Conservation (phyloP, 805 yeast genomes). For the Saccharomycopsis fermentans region DNA sequence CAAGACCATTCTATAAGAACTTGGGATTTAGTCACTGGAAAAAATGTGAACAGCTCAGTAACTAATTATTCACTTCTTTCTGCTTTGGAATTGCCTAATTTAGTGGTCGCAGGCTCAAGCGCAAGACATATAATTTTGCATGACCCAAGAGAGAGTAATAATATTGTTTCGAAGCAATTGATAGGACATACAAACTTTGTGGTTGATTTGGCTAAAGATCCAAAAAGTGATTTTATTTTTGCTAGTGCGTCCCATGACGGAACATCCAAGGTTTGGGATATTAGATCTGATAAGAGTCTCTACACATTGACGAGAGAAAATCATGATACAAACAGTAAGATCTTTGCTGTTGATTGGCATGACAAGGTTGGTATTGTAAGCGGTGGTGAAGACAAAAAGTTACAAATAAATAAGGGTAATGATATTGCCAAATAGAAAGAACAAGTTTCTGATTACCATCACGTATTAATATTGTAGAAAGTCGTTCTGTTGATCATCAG, state of each 20-base stretch:
- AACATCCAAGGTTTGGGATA: conserved; percentile 90
- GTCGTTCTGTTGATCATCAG: not conserved
- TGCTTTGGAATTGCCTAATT: conserved; percentile 55
- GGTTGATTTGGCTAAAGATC: conserved; percentile 62
- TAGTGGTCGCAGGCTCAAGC: conserved; percentile 88
- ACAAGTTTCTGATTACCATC: too few relatives aligned
- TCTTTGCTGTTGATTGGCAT: conserved; percentile 84
- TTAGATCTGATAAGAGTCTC: conserved; percentile 73
- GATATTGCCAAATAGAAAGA: not conserved
- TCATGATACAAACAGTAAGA: conserved; percentile 42
- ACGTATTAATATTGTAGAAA: too few relatives aligned
- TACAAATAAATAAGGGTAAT: conserved; percentile 57
- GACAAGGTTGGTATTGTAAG: conserved; percentile 69
- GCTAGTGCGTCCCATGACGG: conserved; percentile 96
- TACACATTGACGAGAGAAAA: conserved; percentile 73
- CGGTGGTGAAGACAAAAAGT: conserved; percentile 90
- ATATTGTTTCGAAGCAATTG: conserved; percentile 58
- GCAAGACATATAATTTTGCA: conserved; percentile 95
- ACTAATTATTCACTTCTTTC: conserved; percentile 82
- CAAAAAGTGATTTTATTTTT: conserved; percentile 71
- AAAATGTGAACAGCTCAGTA: conserved; percentile 77
- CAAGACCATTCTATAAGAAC: conserved; percentile 94
- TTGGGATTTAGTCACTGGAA: conserved; percentile 87
- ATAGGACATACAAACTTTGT: conserved; percentile 91
- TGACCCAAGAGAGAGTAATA: conserved; percentile 68